phyloP scores from a whole-genome alignment of 1,139 yeast species.

The Lodderomyces elongisporus region DNA sequence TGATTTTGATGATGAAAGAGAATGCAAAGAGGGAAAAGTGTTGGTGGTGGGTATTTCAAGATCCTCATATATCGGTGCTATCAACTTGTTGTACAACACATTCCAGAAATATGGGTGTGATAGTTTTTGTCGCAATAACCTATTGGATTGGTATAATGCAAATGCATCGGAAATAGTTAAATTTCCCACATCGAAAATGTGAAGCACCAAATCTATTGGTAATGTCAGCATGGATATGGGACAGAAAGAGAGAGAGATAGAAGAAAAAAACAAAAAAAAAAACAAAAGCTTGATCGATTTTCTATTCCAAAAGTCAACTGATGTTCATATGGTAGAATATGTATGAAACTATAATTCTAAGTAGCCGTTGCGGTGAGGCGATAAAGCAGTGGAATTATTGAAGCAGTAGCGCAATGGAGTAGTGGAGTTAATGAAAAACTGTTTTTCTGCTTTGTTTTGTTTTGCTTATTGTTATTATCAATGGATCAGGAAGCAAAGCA shows the following conservation, averaged over 20 bases:
- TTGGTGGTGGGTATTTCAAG: conserved; percentile 2
- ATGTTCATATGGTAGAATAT: no score
- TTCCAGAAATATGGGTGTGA: conserved; percentile 12
- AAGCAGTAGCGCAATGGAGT: no score
- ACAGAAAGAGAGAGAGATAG: background rate
- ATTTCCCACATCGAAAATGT: conserved; percentile 14
- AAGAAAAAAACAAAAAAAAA: no score
- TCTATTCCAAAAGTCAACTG: background rate
- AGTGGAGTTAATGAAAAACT: no score
- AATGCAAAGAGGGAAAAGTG: no score
- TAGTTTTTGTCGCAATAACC: conserved; percentile 8
- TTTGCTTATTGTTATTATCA: no score
- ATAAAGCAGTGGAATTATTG: no score
- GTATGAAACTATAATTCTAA: no score
- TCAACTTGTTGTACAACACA: conserved; percentile 6
- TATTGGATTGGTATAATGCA: conserved; percentile 13
- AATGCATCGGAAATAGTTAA: conserved; percentile 20
- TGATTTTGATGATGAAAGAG: no score
- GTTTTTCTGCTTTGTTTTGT: no score
- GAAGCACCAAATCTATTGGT: conserved; percentile 10
- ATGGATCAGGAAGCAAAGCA: no score
- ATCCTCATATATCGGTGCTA: conserved; percentile 1
- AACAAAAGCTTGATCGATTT: background rate
- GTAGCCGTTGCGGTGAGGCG: no score
- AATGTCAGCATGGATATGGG: conserved; percentile 8